Evolutionary conservation across 2,329 filamentous ascomycete genomes (phyloP).

Genomic region (Pyricularia sp.): DNA sequence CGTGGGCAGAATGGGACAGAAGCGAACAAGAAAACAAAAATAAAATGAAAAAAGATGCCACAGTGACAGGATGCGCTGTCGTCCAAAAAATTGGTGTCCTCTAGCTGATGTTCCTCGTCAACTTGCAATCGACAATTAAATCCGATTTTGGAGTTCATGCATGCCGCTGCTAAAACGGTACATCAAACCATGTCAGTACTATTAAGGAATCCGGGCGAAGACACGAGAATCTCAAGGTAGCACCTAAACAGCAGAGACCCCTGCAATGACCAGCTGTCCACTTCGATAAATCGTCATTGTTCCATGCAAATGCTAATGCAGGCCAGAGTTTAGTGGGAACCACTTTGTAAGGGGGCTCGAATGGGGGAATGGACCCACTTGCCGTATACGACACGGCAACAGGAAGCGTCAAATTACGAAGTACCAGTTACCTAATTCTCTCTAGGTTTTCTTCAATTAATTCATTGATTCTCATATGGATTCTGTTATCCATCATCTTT

Average conservation of each 20-base stretch:
- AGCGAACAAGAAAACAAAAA: background rate
- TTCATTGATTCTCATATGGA: background rate
- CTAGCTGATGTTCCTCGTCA: background rate
- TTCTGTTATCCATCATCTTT: too few relatives aligned
- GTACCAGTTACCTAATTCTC: too few relatives aligned
- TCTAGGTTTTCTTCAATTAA: too few relatives aligned
- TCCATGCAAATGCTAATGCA: background rate
- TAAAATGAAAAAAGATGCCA: background rate
- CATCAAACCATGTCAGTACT: background rate
- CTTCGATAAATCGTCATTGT: constrained; percentile 3
- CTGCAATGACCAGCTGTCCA: constrained; percentile 17
- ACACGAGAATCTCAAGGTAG: background rate
- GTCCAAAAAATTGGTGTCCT: background rate
- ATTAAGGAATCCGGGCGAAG: background rate
- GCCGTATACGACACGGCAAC: background rate
- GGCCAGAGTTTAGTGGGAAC: background rate
- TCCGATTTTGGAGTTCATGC: background rate
- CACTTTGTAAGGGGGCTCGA: background rate
- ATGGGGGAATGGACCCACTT: background rate
- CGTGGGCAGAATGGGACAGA: background rate
- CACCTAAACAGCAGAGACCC: background rate
- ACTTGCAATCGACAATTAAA: background rate
- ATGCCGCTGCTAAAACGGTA: background rate
- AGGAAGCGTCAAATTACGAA: background rate
- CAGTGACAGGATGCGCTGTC: background rate